Conservation (phyloP, 805 yeast species). For the Pichia deserticola region DNA sequence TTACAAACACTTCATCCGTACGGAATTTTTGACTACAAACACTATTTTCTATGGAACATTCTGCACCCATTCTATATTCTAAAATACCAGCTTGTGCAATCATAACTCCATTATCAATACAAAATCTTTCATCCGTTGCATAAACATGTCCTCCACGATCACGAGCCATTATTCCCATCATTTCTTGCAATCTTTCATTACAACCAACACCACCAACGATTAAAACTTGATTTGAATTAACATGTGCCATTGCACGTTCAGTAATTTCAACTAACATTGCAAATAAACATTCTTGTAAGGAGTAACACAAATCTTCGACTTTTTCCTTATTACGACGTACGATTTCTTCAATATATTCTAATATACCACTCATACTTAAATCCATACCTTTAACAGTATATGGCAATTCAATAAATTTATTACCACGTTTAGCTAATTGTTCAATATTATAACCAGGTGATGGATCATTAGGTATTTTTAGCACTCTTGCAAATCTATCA, state of each 20-base stretch:
- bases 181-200: constrained; percentile 80
- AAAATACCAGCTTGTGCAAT: constrained; percentile 96
- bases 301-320: constrained; percentile 74
- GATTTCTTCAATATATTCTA: constrained; percentile 68
- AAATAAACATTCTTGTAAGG: constrained; percentile 85
- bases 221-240: constrained; percentile 76
- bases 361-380: constrained; percentile 89
- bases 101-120: constrained; percentile 98
- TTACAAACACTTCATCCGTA: constrained; percentile 86
- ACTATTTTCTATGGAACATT: constrained; percentile 52
- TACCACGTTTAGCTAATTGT: constrained; percentile 74
- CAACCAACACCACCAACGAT: constrained; percentile 99
- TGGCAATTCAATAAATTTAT: constrained; percentile 66
- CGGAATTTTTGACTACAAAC: constrained; percentile 91
- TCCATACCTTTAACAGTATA: constrained; percentile 99
- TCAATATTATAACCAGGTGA: constrained; percentile 98
- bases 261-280: constrained; percentile 98
- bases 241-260: constrained; percentile 98
- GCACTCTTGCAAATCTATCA: constrained; percentile 90
- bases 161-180: constrained; percentile 93
- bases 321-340: constrained; percentile 25
- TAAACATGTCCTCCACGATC: constrained; percentile 85
- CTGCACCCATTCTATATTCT: constrained; percentile 76
- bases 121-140: constrained; percentile 95
- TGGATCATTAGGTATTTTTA: constrained; percentile 85